These are phyloP conservation scores for Crithidia bombi DNA, from an alignment of 208 protist species.

Conservation along the genomic window DNA sequence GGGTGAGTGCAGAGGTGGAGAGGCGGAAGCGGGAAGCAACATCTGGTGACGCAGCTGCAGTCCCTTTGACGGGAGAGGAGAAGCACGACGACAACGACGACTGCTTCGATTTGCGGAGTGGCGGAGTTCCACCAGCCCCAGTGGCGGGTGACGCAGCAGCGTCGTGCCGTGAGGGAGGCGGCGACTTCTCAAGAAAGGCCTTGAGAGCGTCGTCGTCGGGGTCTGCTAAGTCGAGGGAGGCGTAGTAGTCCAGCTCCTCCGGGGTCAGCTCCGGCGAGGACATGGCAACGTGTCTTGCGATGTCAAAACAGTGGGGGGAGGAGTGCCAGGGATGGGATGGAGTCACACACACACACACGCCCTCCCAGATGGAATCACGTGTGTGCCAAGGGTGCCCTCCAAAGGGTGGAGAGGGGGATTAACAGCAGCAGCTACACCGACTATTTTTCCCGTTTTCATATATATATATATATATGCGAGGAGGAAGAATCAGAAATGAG, in stretches of 20 bases:
- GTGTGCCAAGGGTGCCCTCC: too few species aligned
- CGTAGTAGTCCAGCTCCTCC: constrained; percentile 57
- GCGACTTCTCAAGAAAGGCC: constrained; percentile 4
- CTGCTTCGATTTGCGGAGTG: background rate
- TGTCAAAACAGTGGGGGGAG: background rate
- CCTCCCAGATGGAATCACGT: too few species aligned
- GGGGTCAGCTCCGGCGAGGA: constrained; percentile 41
- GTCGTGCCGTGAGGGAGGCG: background rate
- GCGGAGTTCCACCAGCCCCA: too few species aligned
- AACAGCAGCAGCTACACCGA: too few species aligned
- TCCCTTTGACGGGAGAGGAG: background rate
- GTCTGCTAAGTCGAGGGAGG: constrained; percentile 46
- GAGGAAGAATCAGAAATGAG: too few species aligned
- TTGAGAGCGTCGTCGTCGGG: constrained; percentile 38
- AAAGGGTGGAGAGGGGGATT: too few species aligned
- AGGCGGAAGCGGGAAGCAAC: background rate
- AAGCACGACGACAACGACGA: background rate
- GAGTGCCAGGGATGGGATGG: too few species aligned
- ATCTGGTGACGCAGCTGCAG: background rate
- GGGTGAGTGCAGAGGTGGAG: background rate
- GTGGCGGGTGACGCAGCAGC: too few species aligned
- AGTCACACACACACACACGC: too few species aligned
- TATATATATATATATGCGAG: too few species aligned
- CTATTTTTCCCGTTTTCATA: too few species aligned
- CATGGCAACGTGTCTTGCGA: constrained; percentile 6